These are phyloP conservation scores for Nigrospora oryzae DNA, from an alignment of 2,329 filamentous ascomycete species.

Conservation along the genomic window DNA sequence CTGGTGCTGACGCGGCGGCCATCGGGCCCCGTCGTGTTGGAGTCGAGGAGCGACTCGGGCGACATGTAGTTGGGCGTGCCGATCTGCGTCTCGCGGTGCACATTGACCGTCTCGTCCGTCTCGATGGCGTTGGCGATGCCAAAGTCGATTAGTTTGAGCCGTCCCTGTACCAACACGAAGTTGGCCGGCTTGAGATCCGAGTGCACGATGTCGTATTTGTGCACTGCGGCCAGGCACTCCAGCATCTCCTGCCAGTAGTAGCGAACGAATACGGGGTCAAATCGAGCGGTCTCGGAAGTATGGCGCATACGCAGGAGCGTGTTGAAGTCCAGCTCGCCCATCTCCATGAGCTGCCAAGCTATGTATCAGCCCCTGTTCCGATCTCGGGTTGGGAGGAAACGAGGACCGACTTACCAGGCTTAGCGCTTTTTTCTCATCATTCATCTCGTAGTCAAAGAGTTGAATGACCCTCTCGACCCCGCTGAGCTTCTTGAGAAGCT, in stretches of 20 bases:
- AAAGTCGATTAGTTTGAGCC: conserved; percentile 94
- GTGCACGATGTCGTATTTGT: conserved; percentile 87
- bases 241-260: conserved; percentile 99
- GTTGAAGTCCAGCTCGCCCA: conserved; percentile 89
- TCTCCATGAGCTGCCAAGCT: conserved; percentile 73
- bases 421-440: conserved; percentile 81
- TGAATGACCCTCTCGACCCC: conserved; percentile 86
- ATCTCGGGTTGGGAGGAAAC: neutral
- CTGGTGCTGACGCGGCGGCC: conserved; percentile 25
- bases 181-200: conserved; percentile 96
- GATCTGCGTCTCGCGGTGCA: conserved; percentile 90
- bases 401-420: conserved; percentile 57
- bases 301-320: conserved; percentile 69
- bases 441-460: conserved; percentile 87
- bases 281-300: conserved; percentile 62
- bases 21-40: conserved; percentile 45
- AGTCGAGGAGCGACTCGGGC: conserved; percentile 85
- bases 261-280: conserved; percentile 88
- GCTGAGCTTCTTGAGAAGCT: conserved; percentile 72
- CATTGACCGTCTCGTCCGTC: conserved; percentile 90
- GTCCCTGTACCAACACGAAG: conserved; percentile 85
- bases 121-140: conserved; percentile 97
- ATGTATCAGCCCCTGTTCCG: conserved; percentile 8
- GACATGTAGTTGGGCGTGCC: conserved; percentile 99
- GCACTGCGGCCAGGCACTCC: conserved; percentile 84